Evolutionary conservation across 306 rosid genomes (phyloP), one percentile per base, ranked within the genome.

Genomic region (Sindora glabra): DNA sequence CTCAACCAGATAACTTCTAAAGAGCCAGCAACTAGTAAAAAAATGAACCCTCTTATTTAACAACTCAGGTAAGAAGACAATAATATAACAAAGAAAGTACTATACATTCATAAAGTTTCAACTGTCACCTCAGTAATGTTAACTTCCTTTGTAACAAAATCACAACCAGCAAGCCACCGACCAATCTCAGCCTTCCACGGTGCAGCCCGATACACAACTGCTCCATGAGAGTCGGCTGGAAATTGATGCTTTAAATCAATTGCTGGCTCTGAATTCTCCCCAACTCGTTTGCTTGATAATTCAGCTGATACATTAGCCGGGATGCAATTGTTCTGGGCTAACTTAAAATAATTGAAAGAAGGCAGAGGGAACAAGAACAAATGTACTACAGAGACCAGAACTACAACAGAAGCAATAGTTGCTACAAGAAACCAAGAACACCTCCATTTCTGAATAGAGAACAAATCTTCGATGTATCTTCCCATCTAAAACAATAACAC

Each of bases 171-270:
- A 70, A 92, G 86, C 98, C 98, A 92, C 61, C 45, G 79, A 25
- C 98, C 98, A 17, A 92, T 81, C 73, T 76, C 79, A 24, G 89
- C 84, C 88, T 83, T 88, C 98, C 98, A 92, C 10, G 96, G 96
- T 8, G 90, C 96, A 51, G 82, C 94, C 11, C 40, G 81, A 72
- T 86, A 88, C 62, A 77, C 74, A 72, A 81, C 88, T 5, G 88
- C 87, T 15, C 74, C 58, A 12, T 83, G 95, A 70, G 66, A 73
- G 57, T 86, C 95, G 49, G 79, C 55, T 16, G 89, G 82, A 74
- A 88, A 88, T 70, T 48, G 81, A 27, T 3, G 77, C 60, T 72
- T 79, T 21, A 78, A 58, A 81, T 81, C 70, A 49, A 78, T 45
- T 3, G 50, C 47, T 29, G 75, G 77, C 22, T 48, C 63, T 10